Evolutionary conservation across 2,329 filamentous ascomycete species (phyloP).

Genomic region (Trichophyton mentagrophytes): DNA sequence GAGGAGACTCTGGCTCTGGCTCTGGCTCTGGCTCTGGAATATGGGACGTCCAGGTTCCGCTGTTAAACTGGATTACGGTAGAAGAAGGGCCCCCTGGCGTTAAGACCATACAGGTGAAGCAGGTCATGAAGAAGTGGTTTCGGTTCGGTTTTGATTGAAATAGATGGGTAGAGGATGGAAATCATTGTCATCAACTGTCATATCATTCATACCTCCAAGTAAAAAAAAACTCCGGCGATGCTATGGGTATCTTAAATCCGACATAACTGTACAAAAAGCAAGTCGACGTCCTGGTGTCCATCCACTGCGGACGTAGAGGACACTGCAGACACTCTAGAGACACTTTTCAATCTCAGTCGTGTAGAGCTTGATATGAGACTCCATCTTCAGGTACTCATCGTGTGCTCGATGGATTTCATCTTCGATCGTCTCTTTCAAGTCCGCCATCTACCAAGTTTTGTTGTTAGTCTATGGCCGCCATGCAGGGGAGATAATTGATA

Average conservation of each 20-base stretch:
- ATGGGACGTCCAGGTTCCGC: constrained; percentile 44
- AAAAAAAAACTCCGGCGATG: constrained; percentile 2
- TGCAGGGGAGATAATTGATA: too few species aligned
- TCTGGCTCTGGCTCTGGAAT: constrained; percentile 20
- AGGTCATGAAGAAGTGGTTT: constrained; percentile 56
- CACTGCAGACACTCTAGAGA: constrained; percentile 32
- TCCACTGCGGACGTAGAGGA: too few species aligned
- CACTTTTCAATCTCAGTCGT: constrained; percentile 98
- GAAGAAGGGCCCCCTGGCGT: constrained; percentile 42
- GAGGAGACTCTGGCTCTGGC: constrained; percentile 16
- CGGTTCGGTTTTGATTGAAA: constrained; percentile 36
- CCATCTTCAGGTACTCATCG: constrained; percentile 94
- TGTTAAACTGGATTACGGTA: constrained; percentile 43
- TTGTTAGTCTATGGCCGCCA: constrained; percentile 14
- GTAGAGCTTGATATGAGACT: constrained; percentile 92
- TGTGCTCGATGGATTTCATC: constrained; percentile 81
- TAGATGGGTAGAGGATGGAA: constrained; percentile 15
- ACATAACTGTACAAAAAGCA: constrained; percentile 15
- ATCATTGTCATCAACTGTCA: constrained; percentile 29
- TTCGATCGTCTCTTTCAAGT: constrained; percentile 95
- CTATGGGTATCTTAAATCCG: constrained; percentile 16
- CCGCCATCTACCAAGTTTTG: constrained; percentile 62
- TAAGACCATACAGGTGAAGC: constrained; percentile 44
- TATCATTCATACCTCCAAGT: constrained; percentile 20
- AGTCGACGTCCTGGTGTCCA: not conserved